These are phyloP conservation scores for Mycena sp. DNA, from an alignment of 1,284 basidiomycete species.

Conservation along the genomic window DNA sequence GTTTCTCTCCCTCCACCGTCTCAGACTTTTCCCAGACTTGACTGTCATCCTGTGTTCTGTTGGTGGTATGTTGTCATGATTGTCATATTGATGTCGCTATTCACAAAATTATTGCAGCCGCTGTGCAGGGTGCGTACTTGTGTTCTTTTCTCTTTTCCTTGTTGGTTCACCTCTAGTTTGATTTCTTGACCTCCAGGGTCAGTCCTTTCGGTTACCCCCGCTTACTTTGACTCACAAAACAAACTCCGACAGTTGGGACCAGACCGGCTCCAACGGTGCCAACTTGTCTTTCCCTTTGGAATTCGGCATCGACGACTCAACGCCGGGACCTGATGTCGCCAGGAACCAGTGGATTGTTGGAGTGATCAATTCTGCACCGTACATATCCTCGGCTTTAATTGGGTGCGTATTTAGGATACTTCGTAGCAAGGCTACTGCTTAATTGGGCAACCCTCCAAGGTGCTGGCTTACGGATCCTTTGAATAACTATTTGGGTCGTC, in stretches of 20 bases:
- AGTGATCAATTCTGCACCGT: slow-evolving; percentile 56
- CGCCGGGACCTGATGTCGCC: not conserved
- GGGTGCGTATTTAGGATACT: slow-evolving; percentile 33
- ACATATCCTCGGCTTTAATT: slow-evolving; percentile 50
- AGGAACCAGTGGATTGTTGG: slow-evolving; percentile 58
- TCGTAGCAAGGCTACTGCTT: not conserved
- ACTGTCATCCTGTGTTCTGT: slow-evolving; percentile 65
- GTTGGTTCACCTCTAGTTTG: not conserved
- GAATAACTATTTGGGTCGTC: slow-evolving; percentile 65
- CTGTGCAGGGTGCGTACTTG: slow-evolving; percentile 59
- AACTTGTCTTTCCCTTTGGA: slow-evolving; percentile 67
- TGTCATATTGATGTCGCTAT: not conserved
- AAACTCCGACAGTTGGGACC: slow-evolving; percentile 53
- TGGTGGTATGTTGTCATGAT: slow-evolving; percentile 38
- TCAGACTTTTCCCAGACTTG: slow-evolving; percentile 44
- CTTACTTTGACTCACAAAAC: slow-evolving; percentile 44
- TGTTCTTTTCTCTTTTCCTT: not conserved
- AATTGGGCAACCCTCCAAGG: not conserved
- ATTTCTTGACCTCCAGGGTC: slow-evolving; percentile 6
- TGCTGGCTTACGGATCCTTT: slow-evolving; percentile 53
- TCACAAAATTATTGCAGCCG: slow-evolving; percentile 43
- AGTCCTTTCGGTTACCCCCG: slow-evolving; percentile 13
- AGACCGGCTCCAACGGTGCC: slow-evolving; percentile 70
- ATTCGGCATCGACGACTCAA: not conserved
- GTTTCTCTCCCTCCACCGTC: not conserved